A percentile compares a stretch with the other conserved stretches of the same genome.
Evolutionary conservation across 2,329 filamentous ascomycete species (phyloP).

Genomic region (Didymella pomorum): DNA sequence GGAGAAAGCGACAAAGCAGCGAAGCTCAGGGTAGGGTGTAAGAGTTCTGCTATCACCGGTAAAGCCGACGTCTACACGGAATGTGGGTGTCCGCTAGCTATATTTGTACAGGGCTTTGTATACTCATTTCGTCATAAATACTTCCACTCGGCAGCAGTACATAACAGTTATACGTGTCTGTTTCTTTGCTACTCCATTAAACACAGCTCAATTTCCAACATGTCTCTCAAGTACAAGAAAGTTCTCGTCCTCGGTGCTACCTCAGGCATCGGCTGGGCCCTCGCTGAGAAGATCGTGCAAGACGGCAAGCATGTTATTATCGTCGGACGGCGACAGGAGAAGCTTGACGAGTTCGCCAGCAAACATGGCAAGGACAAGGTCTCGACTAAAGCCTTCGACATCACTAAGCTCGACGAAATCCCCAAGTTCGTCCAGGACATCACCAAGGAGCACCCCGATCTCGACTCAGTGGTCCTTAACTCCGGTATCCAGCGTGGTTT

Average conservation of each 20-base stretch:
- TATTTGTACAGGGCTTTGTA: not conserved
- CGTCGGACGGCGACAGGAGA: constrained; percentile 61
- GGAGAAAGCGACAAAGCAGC: constrained; percentile 1
- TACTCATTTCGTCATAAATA: constrained; percentile 11
- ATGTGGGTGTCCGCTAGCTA: not conserved
- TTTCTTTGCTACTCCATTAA: not conserved
- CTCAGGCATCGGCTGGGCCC: constrained; percentile 60
- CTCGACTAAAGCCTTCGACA: constrained; percentile 58
- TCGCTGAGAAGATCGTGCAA: constrained; percentile 59
- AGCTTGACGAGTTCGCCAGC: constrained; percentile 58
- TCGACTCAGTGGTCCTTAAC: constrained; percentile 63
- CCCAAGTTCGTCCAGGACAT: constrained; percentile 55
- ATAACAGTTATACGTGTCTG: not conserved
- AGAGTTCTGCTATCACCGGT: constrained; percentile 2
- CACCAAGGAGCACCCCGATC: constrained; percentile 57
- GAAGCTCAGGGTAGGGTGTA: not conserved
- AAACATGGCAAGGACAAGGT: constrained; percentile 58
- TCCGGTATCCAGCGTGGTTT: constrained; percentile 62
- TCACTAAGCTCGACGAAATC: constrained; percentile 59
- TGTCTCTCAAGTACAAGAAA: constrained; percentile 61
- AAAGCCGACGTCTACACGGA: constrained; percentile 6
- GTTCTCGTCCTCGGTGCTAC: constrained; percentile 64
- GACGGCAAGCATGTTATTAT: constrained; percentile 59
- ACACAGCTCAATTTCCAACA: constrained; percentile 25
- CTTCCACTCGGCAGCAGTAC: not conserved